Conservation (phyloP, 768 basidiomycete genomes). For the Tulasnella sp. region DNA sequence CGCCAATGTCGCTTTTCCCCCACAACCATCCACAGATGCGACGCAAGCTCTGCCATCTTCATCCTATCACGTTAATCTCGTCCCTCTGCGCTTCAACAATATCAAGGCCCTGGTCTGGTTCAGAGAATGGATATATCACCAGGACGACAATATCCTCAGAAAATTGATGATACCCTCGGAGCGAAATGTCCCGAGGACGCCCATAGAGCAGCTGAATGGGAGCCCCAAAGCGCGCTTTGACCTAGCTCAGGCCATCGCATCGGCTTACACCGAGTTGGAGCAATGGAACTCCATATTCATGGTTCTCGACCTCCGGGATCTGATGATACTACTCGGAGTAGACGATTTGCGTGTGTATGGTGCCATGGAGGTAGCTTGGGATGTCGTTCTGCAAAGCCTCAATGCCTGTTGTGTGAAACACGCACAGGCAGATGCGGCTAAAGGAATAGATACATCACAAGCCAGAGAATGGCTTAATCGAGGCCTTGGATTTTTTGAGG, state of each 20-base stretch:
- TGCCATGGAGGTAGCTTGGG: neutral
- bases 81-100: neutral
- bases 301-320: neutral
- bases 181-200: neutral
- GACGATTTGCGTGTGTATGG: slow-evolving; percentile 1
- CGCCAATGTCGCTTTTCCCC: neutral
- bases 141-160: neutral
- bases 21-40: neutral
- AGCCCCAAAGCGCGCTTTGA: neutral
- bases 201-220: neutral
- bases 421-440: neutral
- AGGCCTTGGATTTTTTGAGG: neutral
- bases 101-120: neutral
- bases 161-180: neutral
- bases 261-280: neutral
- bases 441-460: neutral
- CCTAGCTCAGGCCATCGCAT: neutral
- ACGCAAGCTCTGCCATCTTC: neutral
- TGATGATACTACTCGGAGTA: slow-evolving; percentile 5
- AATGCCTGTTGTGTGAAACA: neutral
- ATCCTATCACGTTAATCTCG: neutral
- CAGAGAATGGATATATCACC: slow-evolving; percentile 3
- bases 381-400: neutral
- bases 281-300: neutral
- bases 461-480: neutral